Base-by-base conservation (phyloP, 345 rosid genomes). In the Eucalyptus viminalis region DNA sequence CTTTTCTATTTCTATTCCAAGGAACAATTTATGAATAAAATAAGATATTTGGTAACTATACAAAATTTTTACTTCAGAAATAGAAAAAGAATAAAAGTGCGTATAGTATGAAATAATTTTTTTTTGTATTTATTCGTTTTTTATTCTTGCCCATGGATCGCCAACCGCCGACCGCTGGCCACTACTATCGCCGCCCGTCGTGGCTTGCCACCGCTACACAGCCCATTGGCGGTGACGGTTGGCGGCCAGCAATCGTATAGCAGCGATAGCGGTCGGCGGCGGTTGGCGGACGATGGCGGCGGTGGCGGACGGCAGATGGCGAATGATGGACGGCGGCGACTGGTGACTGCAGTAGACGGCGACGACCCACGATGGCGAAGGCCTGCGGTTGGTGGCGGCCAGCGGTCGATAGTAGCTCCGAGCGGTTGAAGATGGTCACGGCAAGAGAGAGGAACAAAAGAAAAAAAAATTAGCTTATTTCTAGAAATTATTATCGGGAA, bases 351-450 rank as follows among this genome's bases (percentile, higher is more conserved):
- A 37, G 4, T 4, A 4, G 4, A 37, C 4, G 40, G 40, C 40
- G 43, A 40, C 43, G 0, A 49, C 50, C 50, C 50, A 49, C 1
- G 2, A 6, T 1, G 5, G 6, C 15, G 0, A 1, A 49, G 50
- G 50, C 50, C 14, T 49, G 6, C 6, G 2, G 15, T 49, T 49
- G 50, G 50, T 49, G 50, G 50, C 1, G 0, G 1, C 15, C 1
- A 49, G 6, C 0, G 2, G 0, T 1, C 2, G 0, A 2, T 0
- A 0, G 0, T 49, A 15, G 0, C 50, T 49, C 1, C 50, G 1
- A 13, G 50, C 15, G 0, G 2, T 49, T 49, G 50, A 49, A 5
- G 15, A 15, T 49, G 50, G 15, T 15, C 50, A 49, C 0, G 0
- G 6, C 50, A 49, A 49, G 1, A 49, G 6, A 13, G 6, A 49